A percentile compares a stretch with the other conserved stretches of the same genome.
phyloP scores from a whole-genome alignment of 805 yeast species.

The Danielia reshetovae region DNA sequence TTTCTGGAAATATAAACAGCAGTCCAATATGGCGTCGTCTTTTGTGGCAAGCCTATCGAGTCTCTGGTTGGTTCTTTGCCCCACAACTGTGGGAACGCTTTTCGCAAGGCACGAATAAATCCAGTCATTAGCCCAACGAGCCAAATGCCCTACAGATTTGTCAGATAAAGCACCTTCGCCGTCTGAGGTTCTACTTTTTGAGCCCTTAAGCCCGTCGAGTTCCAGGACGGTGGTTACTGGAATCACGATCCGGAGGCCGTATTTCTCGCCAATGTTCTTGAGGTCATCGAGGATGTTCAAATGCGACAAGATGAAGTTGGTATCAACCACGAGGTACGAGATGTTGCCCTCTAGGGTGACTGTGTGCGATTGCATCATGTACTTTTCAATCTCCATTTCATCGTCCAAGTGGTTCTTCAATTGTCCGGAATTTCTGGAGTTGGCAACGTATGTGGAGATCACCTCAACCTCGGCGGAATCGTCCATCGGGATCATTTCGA shows the following conservation, averaged over 20 bases:
- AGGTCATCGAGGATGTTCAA: slow-evolving; percentile 54
- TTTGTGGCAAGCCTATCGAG: slow-evolving; percentile 44
- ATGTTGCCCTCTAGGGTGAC: slow-evolving; percentile 17
- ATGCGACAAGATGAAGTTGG: slow-evolving; percentile 77
- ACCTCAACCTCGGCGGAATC: slow-evolving; percentile 40
- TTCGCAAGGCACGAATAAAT: slow-evolving; percentile 57
- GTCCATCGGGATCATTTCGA: slow-evolving; percentile 48
- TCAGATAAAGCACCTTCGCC: slow-evolving; percentile 13
- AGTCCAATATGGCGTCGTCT: slow-evolving; percentile 85
- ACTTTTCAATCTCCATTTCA: slow-evolving; percentile 16
- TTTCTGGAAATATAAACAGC: slow-evolving; percentile 62
- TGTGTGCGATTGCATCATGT: slow-evolving; percentile 8
- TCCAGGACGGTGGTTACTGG: slow-evolving; percentile 73
- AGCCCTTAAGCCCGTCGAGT: slow-evolving; percentile 74
- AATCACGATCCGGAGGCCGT: slow-evolving; percentile 52
- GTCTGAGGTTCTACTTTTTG: slow-evolving; percentile 20
- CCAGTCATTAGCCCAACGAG: slow-evolving; percentile 79
- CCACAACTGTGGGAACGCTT: slow-evolving; percentile 47
- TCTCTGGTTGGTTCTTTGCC: slow-evolving; percentile 58
- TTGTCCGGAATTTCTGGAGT: slow-evolving; percentile 7
- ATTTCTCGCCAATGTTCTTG: slow-evolving; percentile 33
- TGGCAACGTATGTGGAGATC: slow-evolving; percentile 38
- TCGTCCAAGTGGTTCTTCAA: slow-evolving; percentile 9
- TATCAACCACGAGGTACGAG: slow-evolving; percentile 65
- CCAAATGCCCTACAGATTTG: slow-evolving; percentile 49